These are phyloP conservation scores for Periconia macrospinosa DNA, from an alignment of 2,329 filamentous ascomycete genomes.

Conservation along the genomic window DNA sequence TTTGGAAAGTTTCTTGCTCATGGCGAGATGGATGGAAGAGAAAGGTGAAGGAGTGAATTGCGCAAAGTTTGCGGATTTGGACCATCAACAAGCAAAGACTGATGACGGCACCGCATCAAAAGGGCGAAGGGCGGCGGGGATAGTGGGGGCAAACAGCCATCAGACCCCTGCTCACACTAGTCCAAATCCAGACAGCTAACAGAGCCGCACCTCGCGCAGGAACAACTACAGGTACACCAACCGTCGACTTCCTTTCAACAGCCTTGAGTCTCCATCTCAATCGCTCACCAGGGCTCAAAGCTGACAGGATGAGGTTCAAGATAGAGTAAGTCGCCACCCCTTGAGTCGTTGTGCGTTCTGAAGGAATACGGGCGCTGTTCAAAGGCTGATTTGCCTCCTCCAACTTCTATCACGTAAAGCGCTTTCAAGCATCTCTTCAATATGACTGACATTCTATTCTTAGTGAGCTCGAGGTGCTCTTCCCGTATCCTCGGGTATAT, in stretches of 20 bases:
- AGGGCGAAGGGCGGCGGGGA: conserved; percentile 12
- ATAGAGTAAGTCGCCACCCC: conserved; percentile 61
- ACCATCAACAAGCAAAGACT: background rate
- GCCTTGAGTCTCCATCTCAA: conserved; percentile 16
- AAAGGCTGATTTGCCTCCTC: background rate
- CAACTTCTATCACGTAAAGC: background rate
- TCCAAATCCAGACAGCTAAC: conserved; percentile 1
- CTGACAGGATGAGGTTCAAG: conserved; percentile 71
- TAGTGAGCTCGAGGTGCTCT: conserved; percentile 69
- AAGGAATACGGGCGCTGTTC: background rate
- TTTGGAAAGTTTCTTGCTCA: conserved; percentile 64
- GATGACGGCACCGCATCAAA: conserved; percentile 20
- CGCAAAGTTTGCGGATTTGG: background rate
- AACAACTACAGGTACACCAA: background rate
- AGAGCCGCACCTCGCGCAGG: conserved; percentile 13
- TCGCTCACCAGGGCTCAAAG: conserved; percentile 19
- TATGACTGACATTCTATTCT: background rate
- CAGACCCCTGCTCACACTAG: conserved; percentile 12
- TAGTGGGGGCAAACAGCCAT: conserved; percentile 8
- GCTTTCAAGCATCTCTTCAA: background rate
- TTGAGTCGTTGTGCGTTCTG: background rate
- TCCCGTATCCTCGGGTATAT: conserved; percentile 75
- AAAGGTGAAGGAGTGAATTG: background rate
- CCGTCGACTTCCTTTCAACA: conserved; percentile 14
- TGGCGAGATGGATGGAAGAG: conserved; percentile 30